Evolutionary conservation across 345 rosid species (phyloP).

Genomic region (Salix udensis): DNA sequence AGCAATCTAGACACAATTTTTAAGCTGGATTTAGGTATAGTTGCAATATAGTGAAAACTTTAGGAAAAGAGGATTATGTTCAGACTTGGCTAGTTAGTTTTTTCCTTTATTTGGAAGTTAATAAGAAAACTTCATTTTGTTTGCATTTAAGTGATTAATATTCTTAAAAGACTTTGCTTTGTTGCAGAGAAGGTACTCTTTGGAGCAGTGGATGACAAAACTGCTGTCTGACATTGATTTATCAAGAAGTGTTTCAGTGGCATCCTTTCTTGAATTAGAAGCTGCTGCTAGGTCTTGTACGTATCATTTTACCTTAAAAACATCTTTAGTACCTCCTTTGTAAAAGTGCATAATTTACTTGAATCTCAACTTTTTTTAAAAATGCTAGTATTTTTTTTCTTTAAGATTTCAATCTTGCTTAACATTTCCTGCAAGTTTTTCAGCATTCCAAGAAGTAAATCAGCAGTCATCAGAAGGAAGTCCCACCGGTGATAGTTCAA

Average conservation of each 20-base stretch:
- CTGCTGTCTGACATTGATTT: slow-evolving; percentile 89
- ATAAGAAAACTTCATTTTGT: neutral
- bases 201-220: slow-evolving; percentile 97
- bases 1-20: neutral
- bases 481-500: slow-evolving; percentile 38
- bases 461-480: slow-evolving; percentile 49
- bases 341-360: slow-evolving; percentile 3
- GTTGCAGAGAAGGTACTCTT: slow-evolving; percentile 87
- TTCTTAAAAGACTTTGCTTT: slow-evolving; percentile 46
- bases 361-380: neutral
- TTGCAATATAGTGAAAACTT: neutral
- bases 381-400: neutral
- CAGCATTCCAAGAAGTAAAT: slow-evolving; percentile 89
- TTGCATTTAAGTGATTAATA: slow-evolving; percentile 17
- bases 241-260: slow-evolving; percentile 83
- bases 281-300: slow-evolving; percentile 97
- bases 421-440: slow-evolving; percentile 19
- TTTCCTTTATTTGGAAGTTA: neutral
- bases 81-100: neutral
- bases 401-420: neutral
- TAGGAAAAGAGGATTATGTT: neutral
- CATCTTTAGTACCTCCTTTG: neutral
- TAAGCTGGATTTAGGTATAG: neutral
- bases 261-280: slow-evolving; percentile 96
- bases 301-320: slow-evolving; percentile 34